Evolutionary conservation across 176 grass and related monocot species (phyloP), one percentile per base, ranked within the genome.

Genomic region (Bromus sterilis): DNA sequence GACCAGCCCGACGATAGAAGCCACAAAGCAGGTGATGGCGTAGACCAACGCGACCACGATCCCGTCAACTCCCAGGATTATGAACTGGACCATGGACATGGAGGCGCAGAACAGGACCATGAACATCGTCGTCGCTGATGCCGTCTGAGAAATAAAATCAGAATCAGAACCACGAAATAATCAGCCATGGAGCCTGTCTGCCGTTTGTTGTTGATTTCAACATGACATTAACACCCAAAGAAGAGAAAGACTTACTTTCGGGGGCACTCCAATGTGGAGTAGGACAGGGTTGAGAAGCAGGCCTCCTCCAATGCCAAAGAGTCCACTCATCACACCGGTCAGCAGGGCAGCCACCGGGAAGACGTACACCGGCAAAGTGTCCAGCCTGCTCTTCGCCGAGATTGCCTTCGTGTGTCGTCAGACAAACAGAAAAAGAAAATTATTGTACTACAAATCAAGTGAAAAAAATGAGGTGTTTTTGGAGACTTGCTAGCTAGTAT

Each of bases 261-360:
- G 94, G 20, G 91, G 80, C 3, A 97, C 63, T 24, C 91, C 91
- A 6, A 94, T 94, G 7, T 90, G 89, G 77, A 88, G 82, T 11
- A 97, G 78, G 30, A 76, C 66, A 1, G 94, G 91, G 53, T 91
- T 97, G 3, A 97, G 84, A 71, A 94, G 84, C 30, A 97, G 71
- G n/a, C 89, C 91, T 9, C 91, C 94, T 12, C 87, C 91, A 6
- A 93, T 86, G 76, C 87, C 94, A 2, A 93, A 97, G 51, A 91
- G 89, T 4, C 94, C 91, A 7, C 94, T 86, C 66, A 93, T 74
- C 33, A 74, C 79, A 18, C 89, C 89, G 2, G 91, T 93, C 37
- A 91, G 68, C 9, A 91, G 76, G 9, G 89, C 87, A 4, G 84
- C 89, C 16, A 85, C 4, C 1, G 89, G 88, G 75, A 93, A 89